Base-by-base conservation (phyloP, 208 protist species). In the Leishmania amazonensis region DNA sequence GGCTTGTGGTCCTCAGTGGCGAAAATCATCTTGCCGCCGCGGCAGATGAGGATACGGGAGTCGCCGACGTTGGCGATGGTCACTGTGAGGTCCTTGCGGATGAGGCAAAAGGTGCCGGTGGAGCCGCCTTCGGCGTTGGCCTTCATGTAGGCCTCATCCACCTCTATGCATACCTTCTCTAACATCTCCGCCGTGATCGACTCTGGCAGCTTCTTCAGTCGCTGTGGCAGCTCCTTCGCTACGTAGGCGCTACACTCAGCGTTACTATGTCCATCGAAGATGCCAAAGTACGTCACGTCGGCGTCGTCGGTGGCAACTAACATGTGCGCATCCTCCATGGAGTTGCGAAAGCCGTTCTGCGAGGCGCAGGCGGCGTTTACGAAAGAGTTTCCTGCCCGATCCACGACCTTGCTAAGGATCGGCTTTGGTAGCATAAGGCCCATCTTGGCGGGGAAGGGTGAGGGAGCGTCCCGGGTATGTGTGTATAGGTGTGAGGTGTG, bases 1-100 rank as follows among this genome's bases (percentile, higher is more conserved):
- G 97, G 96, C 80, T 98, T 99, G 92, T 99, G 98, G 78, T 99
- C 98, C 64, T 89, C 87, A 31, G 94, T 98, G 72, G 80, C 89
- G 54, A 96, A 95, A 31, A 96, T 42, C 51, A 96, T 68, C 74
- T 92, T 85, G 8, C 89, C 93, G 51, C 87, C 80, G 35, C 92
- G 90, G 58, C 80, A 85, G 49, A 97, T 71, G n/a, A 99, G 74
- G 58, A 94, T 93, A 72, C 97, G 90, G 17, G 93, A 96, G 86
- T 99, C 97, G 19, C 97, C 97, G 24, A 98, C 96, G 81, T 98
- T 98, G 77, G 86, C 92, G 45, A 97, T 84, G 28, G 82, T 94
- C 9, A 97, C 81, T 45, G 79, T 83, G n/a, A 79, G 89, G 62
- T 92, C 83, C 38, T 86, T 86, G 70, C 84, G 84, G 45, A 97